Evolutionary conservation across 768 basidiomycete species (phyloP), one percentile per base, ranked within the genome.

Genomic region (Paxillus ammoniavirescens): DNA sequence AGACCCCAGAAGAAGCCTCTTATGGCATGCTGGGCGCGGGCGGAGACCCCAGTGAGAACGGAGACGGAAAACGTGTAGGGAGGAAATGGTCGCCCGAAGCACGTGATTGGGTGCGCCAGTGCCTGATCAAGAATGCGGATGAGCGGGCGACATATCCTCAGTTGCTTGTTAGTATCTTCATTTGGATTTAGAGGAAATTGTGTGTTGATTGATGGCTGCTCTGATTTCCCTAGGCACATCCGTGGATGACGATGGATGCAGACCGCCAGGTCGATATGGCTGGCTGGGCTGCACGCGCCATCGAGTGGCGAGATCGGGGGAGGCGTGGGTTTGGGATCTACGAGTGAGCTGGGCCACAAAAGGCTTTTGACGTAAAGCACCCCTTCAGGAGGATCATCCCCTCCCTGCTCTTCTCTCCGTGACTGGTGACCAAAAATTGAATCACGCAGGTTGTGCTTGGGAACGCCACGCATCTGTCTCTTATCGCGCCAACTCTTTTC

Each of bases 81-180:
- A 63, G 67, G 47, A 62, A 18, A 44, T 70, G 68, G 68, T 59
- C 70, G 21, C 52, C 70, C 3, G 76, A 77, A 12, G 93, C 93
- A 12, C 79, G 85, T 50, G 87, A 94, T 57, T 98, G 93, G 78
- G 87, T 98, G 17, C 78, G 80, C 6, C 74, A 71, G 50, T 98
- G 95, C 69, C 72, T 99, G 51, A 74, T 82, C 61, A 97, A 97
- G 75, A 80, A 86, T 48, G 90, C 96, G 0, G 79, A 83, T 41
- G 77, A 75, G 46, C 75, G 96, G 47, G 91, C 93, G 8, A 91
- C 84, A 0, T 99, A 98, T 68, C 79, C 81, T 28, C 83, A 95
- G 60, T 72, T 99, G 36, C 75, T 97, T 55, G 89, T 82, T 43
- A 66, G 84, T 77, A 23, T 58, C 23, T 8, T 42, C 14, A 21